Conservation (phyloP, 352 stramenopile species). For the Globisporangium lucens region DNA sequence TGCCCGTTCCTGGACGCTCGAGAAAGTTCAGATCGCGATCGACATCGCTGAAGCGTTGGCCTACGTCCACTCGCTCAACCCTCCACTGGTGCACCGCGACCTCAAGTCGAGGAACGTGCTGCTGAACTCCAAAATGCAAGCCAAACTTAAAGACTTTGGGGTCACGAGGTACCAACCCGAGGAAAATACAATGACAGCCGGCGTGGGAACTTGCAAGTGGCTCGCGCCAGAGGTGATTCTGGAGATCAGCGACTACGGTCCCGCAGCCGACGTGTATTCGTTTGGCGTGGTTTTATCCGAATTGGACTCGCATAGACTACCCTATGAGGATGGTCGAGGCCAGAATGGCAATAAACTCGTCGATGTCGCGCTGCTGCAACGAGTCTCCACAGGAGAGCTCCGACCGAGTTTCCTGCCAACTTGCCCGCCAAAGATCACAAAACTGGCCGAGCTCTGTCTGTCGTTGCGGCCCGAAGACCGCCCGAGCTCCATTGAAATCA, state of each 20-base stretch:
- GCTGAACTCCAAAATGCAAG: conserved; percentile 25
- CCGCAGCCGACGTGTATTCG: conserved; percentile 45
- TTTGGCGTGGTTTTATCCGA: conserved; percentile 43
- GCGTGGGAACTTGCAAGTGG: background rate
- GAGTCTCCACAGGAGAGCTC: conserved; percentile 32
- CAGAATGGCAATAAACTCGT: conserved; percentile 22
- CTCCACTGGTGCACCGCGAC: conserved; percentile 16
- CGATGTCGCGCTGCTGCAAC: conserved; percentile 34
- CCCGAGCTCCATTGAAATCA: conserved; percentile 16
- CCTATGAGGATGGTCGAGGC: conserved; percentile 29
- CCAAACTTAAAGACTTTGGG: conserved; percentile 65
- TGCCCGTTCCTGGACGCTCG: background rate
- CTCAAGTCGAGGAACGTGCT: conserved; percentile 30
- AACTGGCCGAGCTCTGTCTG: conserved; percentile 33
- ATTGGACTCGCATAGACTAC: conserved; percentile 44
- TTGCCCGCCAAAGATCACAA: conserved; percentile 23
- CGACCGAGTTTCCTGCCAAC: conserved; percentile 18
- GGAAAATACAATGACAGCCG: conserved; percentile 48
- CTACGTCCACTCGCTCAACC: conserved; percentile 21
- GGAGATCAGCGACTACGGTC: conserved; percentile 24
- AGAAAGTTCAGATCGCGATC: conserved; percentile 17
- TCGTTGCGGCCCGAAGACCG: conserved; percentile 22
- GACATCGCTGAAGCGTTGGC: conserved; percentile 20
- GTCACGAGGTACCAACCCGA: conserved; percentile 39
- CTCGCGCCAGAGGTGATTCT: conserved; percentile 17